A percentile compares a stretch with the other conserved stretches of the same genome.
Evolutionary conservation across 768 basidiomycete species (phyloP).

Genomic region (Tricholomella constricta): DNA sequence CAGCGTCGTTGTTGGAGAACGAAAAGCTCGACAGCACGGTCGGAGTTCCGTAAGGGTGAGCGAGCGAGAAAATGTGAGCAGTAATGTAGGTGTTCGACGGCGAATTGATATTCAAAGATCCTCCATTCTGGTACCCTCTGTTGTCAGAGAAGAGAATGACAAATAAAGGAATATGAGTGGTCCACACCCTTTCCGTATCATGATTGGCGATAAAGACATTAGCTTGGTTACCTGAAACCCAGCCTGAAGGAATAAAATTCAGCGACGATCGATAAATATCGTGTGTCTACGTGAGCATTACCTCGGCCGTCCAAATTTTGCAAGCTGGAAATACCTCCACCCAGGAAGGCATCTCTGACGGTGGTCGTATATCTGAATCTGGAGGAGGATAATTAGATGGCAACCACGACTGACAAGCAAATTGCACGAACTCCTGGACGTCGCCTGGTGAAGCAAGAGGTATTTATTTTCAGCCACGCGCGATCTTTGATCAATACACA

Average conservation of each 20-base stretch:
- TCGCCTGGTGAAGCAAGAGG: constrained; percentile 38
- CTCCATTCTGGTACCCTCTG: constrained; percentile 40
- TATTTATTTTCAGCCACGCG: background rate
- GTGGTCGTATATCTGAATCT: constrained; percentile 64
- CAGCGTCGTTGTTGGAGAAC: constrained; percentile 51
- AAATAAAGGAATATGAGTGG: background rate
- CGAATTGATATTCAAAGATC: constrained; percentile 58
- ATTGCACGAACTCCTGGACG: constrained; percentile 57
- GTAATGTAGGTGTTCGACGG: constrained; percentile 65
- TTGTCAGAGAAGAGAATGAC: background rate
- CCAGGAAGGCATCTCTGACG: constrained; percentile 52
- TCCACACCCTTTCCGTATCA: constrained; percentile 61
- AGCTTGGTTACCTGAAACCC: constrained; percentile 53
- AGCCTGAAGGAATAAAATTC: constrained; percentile 39
- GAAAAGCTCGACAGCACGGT: constrained; percentile 63
- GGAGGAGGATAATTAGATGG: background rate
- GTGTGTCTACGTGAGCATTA: constrained; percentile 16
- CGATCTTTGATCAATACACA: constrained; percentile 14
- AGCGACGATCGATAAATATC: background rate
- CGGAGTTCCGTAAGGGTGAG: constrained; percentile 68
- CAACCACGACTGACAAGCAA: background rate
- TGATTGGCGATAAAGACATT: constrained; percentile 73
- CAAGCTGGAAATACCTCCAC: constrained; percentile 50
- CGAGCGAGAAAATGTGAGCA: constrained; percentile 64
- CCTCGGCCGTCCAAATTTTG: constrained; percentile 54